Evolutionary conservation across 2,329 filamentous ascomycete species (phyloP).

Genomic region (Myriosclerotinia scirpicola): DNA sequence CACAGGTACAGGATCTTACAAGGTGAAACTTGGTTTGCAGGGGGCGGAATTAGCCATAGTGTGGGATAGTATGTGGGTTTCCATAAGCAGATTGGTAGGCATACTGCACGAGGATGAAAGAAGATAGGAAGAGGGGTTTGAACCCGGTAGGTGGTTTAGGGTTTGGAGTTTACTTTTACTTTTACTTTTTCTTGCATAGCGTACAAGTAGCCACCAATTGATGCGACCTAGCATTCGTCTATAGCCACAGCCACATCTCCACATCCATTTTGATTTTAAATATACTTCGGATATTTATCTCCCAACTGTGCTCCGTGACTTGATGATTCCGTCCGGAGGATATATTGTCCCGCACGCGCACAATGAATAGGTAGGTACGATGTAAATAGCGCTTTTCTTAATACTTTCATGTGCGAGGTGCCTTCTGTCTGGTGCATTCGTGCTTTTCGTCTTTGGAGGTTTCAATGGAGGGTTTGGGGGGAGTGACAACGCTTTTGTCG

Average conservation of each 20-base stretch:
- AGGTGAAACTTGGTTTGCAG: constrained; percentile 1
- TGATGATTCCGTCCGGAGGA: not conserved
- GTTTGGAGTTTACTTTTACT: not conserved
- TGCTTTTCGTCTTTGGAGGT: not conserved
- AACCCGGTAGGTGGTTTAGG: not conserved
- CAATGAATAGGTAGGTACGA: not conserved
- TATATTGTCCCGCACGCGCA: constrained; percentile 1
- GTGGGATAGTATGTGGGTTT: not conserved
- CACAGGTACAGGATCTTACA: not conserved
- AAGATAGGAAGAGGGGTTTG: not conserved
- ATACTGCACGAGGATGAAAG: constrained; percentile 2
- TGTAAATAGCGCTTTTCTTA: not conserved
- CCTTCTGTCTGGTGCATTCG: not conserved
- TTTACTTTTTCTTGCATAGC: not conserved
- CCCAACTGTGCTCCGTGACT: not conserved
- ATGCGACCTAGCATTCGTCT: not conserved
- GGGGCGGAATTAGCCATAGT: constrained; percentile 1
- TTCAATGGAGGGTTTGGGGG: not conserved
- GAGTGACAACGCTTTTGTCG: not conserved
- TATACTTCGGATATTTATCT: not conserved
- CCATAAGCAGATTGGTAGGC: not conserved
- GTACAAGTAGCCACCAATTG: not conserved
- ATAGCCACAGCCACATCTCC: too few species aligned
- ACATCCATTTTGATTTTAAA: not conserved
- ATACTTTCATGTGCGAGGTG: not conserved